phyloP scores from a whole-genome alignment of 139 green algal genomes.

The Ettlia oleoabundans region DNA sequence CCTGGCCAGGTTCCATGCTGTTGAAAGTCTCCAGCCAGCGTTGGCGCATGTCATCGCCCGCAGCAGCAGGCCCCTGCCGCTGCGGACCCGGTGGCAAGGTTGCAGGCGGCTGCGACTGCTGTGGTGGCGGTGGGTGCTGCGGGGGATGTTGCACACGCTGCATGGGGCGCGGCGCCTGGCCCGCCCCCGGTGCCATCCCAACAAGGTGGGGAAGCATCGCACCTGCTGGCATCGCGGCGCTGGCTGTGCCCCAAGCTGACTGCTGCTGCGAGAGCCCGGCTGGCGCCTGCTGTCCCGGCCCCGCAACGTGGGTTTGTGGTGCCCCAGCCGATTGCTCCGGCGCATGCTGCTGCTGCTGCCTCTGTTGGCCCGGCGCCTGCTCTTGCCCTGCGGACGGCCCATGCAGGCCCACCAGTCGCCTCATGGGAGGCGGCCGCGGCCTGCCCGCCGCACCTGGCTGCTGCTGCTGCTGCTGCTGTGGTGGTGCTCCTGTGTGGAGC shows the following conservation, averaged over 20 bases:
- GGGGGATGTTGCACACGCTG: not conserved
- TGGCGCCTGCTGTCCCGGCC: not conserved
- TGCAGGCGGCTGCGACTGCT: too few relatives aligned
- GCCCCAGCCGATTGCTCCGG: not conserved
- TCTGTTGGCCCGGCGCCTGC: not conserved
- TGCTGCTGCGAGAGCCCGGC: conserved; percentile 27
- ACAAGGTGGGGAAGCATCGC: conserved; percentile 2
- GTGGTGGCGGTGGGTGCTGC: too few relatives aligned
- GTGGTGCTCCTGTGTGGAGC: not conserved
- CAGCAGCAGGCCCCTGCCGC: too few relatives aligned
- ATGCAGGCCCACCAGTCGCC: conserved; percentile 18
- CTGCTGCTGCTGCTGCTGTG: not conserved
- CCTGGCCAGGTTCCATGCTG: not conserved
- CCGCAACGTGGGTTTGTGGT: not conserved
- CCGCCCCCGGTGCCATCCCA: not conserved
- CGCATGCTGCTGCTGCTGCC: conserved; percentile 7
- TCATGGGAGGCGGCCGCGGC: not conserved
- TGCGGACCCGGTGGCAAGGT: too few relatives aligned
- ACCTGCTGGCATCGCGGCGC: not conserved
- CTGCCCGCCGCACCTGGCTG: not conserved
- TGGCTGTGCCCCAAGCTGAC: conserved; percentile 24
- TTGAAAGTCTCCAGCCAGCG: too few relatives aligned
- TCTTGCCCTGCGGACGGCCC: not conserved
- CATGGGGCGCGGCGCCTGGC: conserved; percentile 14
- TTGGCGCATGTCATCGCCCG: too few relatives aligned